phyloP scores from a whole-genome alignment of 441 rosid genomes.

The Metrosideros polymorpha region DNA sequence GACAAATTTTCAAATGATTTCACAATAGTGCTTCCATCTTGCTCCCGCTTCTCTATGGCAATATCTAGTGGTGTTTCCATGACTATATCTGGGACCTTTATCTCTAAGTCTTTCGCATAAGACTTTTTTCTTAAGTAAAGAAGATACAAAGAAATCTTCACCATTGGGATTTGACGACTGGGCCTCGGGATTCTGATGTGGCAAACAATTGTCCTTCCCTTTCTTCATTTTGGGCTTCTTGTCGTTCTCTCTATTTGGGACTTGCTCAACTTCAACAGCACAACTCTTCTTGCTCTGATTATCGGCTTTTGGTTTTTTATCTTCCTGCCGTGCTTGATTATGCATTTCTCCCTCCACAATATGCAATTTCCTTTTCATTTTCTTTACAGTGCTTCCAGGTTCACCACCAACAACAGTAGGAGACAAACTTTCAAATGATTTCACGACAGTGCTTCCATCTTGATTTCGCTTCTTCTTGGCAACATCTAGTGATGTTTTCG shows the following conservation, averaged over 20 bases:
- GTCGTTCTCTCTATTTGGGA: background rate
- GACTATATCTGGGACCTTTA: background rate
- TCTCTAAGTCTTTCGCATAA: background rate
- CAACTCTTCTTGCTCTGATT: background rate
- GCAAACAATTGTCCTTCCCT: background rate
- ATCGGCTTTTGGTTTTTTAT: background rate
- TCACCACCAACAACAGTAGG: background rate
- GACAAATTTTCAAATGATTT: background rate
- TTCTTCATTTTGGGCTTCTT: background rate
- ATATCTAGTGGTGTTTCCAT: background rate
- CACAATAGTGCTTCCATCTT: background rate
- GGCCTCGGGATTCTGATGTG: background rate
- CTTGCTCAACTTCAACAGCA: background rate
- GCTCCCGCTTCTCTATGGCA: background rate
- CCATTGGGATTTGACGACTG: background rate
- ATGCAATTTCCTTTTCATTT: background rate
- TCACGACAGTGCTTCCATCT: background rate
- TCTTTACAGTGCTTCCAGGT: background rate
- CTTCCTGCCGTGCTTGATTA: background rate
- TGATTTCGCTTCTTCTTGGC: background rate
- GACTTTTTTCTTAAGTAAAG: background rate
- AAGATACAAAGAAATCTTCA: background rate
- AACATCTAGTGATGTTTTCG: background rate
- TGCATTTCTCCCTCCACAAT: background rate
- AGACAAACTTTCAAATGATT: background rate